Conservation (phyloP, 805 yeast species). For the Ascoidea asiatica region DNA sequence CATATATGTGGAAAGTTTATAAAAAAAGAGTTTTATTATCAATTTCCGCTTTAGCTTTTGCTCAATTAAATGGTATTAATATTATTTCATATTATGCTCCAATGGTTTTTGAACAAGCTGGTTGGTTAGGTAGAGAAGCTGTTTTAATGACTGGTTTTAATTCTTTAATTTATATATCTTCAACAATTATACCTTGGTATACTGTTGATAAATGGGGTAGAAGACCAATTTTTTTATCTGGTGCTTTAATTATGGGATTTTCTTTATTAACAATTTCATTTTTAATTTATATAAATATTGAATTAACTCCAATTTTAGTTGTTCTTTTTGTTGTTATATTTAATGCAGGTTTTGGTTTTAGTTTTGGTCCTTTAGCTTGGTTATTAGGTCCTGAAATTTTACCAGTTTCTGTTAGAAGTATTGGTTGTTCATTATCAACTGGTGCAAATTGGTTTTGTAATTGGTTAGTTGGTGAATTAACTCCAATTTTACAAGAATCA, state of each 20-base stretch:
- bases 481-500: slow-evolving; percentile 68
- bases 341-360: slow-evolving; percentile 72
- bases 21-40: slow-evolving; percentile 72
- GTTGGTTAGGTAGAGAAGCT: slow-evolving; percentile 84
- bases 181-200: slow-evolving; percentile 86
- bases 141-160: slow-evolving; percentile 84
- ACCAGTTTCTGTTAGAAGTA: slow-evolving; percentile 73
- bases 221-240: slow-evolving; percentile 67
- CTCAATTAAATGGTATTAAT: slow-evolving; percentile 88
- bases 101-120: slow-evolving; percentile 86
- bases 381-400: slow-evolving; percentile 74
- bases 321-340: slow-evolving; percentile 66
- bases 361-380: slow-evolving; percentile 97
- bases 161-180: slow-evolving; percentile 39
- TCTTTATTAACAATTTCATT: slow-evolving; percentile 55
- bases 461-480: slow-evolving; percentile 83
- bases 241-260: slow-evolving; percentile 69
- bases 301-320: slow-evolving; percentile 53
- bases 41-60: slow-evolving; percentile 83
- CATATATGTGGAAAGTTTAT: slow-evolving; percentile 65
- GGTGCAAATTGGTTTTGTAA: slow-evolving; percentile 92
- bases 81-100: slow-evolving; percentile 91
- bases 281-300: slow-evolving; percentile 34
- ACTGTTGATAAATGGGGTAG: slow-evolving; percentile 88
- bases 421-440: slow-evolving; percentile 82